Evolutionary conservation across 768 basidiomycete genomes (phyloP), one percentile per base, ranked within the genome.

Genomic region (Suillus variegatus): DNA sequence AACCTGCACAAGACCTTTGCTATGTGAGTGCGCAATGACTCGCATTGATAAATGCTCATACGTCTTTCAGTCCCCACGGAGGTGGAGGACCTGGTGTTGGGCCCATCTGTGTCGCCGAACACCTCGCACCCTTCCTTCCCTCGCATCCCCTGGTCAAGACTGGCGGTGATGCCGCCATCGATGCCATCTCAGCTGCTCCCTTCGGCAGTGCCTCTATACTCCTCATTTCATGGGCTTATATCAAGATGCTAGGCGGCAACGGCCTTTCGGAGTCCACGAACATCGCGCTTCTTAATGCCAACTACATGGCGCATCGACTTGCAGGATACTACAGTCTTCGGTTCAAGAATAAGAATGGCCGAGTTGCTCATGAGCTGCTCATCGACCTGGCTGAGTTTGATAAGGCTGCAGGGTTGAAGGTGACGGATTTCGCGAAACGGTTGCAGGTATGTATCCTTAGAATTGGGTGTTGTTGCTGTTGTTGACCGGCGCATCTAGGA

Each of bases 1-100:
- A 99, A 99, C 79, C 82, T 99, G 43, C 97, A 99, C 83, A 99
- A 99, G 81, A 97, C 95, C 1, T 97, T 97, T 74, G 91, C 95
- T 8, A 98, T 97, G 91, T 94, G 73, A 64, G 91, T 72, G 6
- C 35, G 3, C 32, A 14, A 32, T 61, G 49, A 25, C 54, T 28
- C 16, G 57, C 28, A 22, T 51, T 20, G 56, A 32, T 10, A 8
- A 46, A 12, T 52, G 49, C 61, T 64, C 14, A 64, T 51, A 38
- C 46, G 51, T 64, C 63, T 9, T 32, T 44, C 40, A 95, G 93
- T 73, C 97, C 97, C 47, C 97, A 99, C 75, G 97, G 97, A 66
- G 97, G 97, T 58, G 97, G 97, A 61, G 97, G 97, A 64, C 97
- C 97, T 62, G 97, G 97, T 66, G 91, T 97, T 66, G 95, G 95